Evolutionary conservation across 1,284 basidiomycete species (phyloP), one percentile per base, ranked within the genome.

Genomic region (Entoloma clypeatum): DNA sequence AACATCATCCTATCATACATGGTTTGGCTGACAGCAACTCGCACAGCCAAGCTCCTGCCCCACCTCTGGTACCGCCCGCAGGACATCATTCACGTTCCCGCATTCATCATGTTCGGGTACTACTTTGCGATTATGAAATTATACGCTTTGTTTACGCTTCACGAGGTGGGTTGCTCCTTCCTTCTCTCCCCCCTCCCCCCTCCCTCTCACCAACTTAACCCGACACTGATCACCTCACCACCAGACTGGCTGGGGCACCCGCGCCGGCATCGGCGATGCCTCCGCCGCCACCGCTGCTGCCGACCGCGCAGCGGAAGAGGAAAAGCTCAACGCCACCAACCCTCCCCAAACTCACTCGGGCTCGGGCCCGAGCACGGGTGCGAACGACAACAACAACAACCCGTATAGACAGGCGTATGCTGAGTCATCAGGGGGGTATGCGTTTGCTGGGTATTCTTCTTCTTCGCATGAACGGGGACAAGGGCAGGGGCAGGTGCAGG

Each of bases 61-160:
- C 91, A 94, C 68, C 71, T 94, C 3, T 93, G 89, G 88, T 59
- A 81, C 45, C 74, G 85, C 26, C 92, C 92, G 1, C 77, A 83
- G 56, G 86, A 94, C 57, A 77, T 94, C 55, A 81, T 94, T 53
- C 81, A 91, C 61, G 86, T 94, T 8, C 91, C 91, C 3, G 90
- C 87, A n/a, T 94, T 92, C 67, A 90, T 93, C 55, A 57, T 83
- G 4, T 93, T 93, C 58, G 90, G 90, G 17, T 93, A 94, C 62
- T 86, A 86, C 65, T 91, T 90, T 54, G 81, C 87, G 9, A 67
- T 91, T 53, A 91, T 92, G 88, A 92, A 91, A 63, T 50, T 92
- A 30, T 92, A 92, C 60, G 87, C 88, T 18, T 65, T 89, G 17
- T 81, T 79, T 60, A 92, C 88, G 26, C 68, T 92, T 39, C 87